Base-by-base conservation (phyloP, 768 basidiomycete genomes). In the Lentinula sp. region DNA sequence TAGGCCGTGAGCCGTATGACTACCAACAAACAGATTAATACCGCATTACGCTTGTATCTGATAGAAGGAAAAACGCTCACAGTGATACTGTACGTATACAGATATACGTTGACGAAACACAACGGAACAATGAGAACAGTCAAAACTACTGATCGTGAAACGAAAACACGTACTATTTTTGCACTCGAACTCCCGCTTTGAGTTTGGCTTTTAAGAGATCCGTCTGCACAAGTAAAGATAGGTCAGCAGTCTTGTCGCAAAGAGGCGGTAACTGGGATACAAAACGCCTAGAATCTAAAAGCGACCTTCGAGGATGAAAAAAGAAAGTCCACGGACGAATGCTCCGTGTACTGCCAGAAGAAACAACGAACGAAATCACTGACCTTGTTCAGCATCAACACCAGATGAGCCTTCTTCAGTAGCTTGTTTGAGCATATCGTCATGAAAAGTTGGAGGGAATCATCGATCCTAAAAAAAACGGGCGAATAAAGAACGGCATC, bases 351-450 rank as follows among this genome's bases (percentile, higher is more conserved):
- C 28, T 28, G 28, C 28, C 3, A 28, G 28, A 28, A 28, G 28
- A 35, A 40, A 15, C 4, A 18, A 32, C 5, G 11, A 6, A 23
- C 23, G 37, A 10, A 7, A n/a, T 6, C 13, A 60, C 76, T 63
- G 55, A 88, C 89, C 83, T 91, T 91, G 74, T 91, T 93, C 48
- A 93, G 77, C 62, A 93, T 78, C 57, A 93, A 77, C 1, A 93
- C 85, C 21, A 91, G 73, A 68, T 90, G 86, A 4, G 88, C 84
- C 58, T 85, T 80, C 67, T 84, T 83, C 58, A 93, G 76, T 61
- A 93, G 82, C 66, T 82, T 83, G 68, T 92, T 92, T 54, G 86
- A 78, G 68, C 89, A 92, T 62, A 93, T 84, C 13, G 83, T 74
- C 4, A 84, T 86, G 73, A 90, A 91, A 9, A 93, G 79, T 66